These are phyloP conservation scores for Yamadazyma buinensis DNA, from an alignment of 1,139 yeast species.

Conservation along the genomic window DNA sequence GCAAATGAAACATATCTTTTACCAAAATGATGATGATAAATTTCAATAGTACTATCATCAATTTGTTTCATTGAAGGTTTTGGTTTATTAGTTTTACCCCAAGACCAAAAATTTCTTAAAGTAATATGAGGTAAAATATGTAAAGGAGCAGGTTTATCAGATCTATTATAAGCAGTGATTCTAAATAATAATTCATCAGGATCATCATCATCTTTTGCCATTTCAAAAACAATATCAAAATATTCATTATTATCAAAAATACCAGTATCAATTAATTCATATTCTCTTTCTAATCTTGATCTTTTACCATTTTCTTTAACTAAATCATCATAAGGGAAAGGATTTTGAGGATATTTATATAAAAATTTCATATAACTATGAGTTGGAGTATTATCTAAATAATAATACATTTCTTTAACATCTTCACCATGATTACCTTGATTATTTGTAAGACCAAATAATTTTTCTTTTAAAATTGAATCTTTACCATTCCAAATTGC, in stretches of 20 bases:
- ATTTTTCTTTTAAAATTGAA: constrained; percentile 78
- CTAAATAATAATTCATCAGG: constrained; percentile 85
- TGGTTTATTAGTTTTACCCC: constrained; percentile 58
- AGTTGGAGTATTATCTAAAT: constrained; percentile 88
- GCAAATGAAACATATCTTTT: constrained; percentile 70
- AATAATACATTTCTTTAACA: constrained; percentile 79
- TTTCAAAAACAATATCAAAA: constrained; percentile 86
- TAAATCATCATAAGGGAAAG: constrained; percentile 79
- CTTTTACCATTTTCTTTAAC: constrained; percentile 67
- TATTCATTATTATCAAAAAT: constrained; percentile 76
- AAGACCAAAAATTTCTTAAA: constrained; percentile 90
- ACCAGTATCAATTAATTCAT: constrained; percentile 72
- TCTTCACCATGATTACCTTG: constrained; percentile 98
- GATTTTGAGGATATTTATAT: constrained; percentile 86
- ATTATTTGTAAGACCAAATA: constrained; percentile 87
- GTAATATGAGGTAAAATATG: constrained; percentile 84
- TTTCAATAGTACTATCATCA: constrained; percentile 48
- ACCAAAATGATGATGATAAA: constrained; percentile 73
- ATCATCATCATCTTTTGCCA: constrained; percentile 78
- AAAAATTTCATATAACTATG: constrained; percentile 92
- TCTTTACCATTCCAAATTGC: constrained; percentile 94
- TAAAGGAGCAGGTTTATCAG: constrained; percentile 79
- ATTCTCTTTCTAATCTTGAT: constrained; percentile 62
- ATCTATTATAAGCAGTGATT: constrained; percentile 86
- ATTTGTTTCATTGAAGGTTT: constrained; percentile 52